Conservation (phyloP, 2,329 filamentous ascomycete species). For the Drechslera avenae region DNA sequence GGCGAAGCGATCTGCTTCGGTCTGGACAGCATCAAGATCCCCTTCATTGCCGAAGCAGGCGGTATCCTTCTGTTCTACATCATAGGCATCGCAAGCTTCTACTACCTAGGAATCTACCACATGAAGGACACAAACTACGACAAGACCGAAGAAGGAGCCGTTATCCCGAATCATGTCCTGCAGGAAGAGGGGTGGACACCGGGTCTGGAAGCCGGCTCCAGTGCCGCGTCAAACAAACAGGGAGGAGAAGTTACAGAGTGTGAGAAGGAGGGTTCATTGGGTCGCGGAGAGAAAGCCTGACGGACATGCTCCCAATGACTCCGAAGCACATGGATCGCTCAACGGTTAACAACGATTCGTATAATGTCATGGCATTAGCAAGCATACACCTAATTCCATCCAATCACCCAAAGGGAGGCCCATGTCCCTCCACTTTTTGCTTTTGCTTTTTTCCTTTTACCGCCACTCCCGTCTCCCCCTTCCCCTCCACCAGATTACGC, state of each 20-base stretch:
- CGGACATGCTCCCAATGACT: no score
- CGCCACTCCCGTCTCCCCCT: no score
- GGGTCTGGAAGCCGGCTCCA: conserved; percentile 17
- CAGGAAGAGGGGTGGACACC: conserved; percentile 27
- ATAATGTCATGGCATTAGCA: no score
- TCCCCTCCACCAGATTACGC: no score
- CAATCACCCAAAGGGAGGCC: no score
- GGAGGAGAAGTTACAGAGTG: not conserved
- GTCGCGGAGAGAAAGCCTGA: no score
- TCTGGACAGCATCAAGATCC: conserved; percentile 39
- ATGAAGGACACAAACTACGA: conserved; percentile 42
- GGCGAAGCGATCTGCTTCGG: conserved; percentile 41
- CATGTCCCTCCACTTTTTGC: no score
- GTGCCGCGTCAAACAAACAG: not conserved
- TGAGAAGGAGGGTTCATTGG: not conserved
- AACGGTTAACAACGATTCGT: no score
- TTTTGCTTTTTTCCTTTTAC: no score
- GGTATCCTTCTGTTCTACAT: conserved; percentile 39
- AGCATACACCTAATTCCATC: no score
- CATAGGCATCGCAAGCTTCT: conserved; percentile 33
- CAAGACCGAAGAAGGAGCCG: conserved; percentile 30
- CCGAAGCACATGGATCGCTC: no score
- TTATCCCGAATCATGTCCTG: conserved; percentile 37
- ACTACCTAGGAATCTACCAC: conserved; percentile 35
- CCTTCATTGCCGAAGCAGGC: conserved; percentile 36